Percentiles rank a stretch among this genome's conserved stretches.
Evolutionary conservation across 2,329 filamentous ascomycete genomes (phyloP).

Genomic region (Gremmenia infestans): DNA sequence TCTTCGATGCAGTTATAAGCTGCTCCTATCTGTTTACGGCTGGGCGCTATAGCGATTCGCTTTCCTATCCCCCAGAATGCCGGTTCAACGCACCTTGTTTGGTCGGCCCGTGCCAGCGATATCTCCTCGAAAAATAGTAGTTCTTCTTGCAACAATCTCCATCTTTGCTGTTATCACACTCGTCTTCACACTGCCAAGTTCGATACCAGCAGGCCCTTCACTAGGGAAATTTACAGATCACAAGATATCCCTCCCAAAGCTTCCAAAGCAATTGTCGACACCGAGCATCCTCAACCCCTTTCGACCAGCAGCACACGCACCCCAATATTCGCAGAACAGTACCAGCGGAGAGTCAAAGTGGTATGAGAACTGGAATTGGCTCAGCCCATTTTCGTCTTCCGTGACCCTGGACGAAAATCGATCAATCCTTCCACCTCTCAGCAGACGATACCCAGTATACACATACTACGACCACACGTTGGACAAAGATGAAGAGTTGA

Average conservation of each 20-base stretch:
- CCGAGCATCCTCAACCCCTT: conserved; percentile 59
- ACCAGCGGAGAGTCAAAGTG: conserved; percentile 74
- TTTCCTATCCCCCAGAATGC: conserved; percentile 34
- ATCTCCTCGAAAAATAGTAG: conserved; percentile 46
- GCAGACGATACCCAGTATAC: conserved; percentile 69
- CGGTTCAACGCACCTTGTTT: conserved; percentile 42
- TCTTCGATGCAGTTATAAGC: neutral
- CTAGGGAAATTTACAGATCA: conserved; percentile 46
- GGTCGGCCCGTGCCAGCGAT: conserved; percentile 47
- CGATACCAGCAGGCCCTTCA: conserved; percentile 44
- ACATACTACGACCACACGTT: conserved; percentile 78
- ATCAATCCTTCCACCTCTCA: conserved; percentile 74
- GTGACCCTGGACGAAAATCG: conserved; percentile 77
- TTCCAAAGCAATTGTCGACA: conserved; percentile 35
- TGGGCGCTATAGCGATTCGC: neutral
- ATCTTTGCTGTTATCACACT: conserved; percentile 50
- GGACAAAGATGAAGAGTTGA: conserved; percentile 56
- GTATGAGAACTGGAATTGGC: conserved; percentile 88
- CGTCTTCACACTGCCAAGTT: conserved; percentile 46
- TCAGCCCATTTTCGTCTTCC: conserved; percentile 80
- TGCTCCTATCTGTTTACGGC: neutral
- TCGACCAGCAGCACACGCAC: conserved; percentile 63
- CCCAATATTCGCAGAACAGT: conserved; percentile 71
- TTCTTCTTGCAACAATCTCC: conserved; percentile 46
- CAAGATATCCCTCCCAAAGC: conserved; percentile 45